phyloP scores from a whole-genome alignment of 169 alveolate genomes.

The Cryptosporidium ubiquitum region DNA sequence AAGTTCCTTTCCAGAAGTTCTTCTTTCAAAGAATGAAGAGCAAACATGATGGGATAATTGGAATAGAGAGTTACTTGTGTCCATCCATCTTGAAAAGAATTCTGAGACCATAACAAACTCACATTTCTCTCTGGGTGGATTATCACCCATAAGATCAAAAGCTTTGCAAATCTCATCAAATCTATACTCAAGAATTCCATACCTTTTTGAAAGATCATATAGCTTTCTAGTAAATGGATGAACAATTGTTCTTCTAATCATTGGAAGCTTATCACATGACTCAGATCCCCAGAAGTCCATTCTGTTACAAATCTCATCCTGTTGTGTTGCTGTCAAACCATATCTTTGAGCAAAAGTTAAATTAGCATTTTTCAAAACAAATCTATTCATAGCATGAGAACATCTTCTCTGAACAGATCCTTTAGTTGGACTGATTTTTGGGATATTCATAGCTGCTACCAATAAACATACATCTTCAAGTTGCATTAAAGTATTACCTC shows the following conservation, averaged over 20 bases:
- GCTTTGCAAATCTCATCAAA: constrained; percentile 72
- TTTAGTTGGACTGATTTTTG: constrained; percentile 33
- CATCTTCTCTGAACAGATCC: constrained; percentile 53
- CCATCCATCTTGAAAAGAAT: constrained; percentile 68
- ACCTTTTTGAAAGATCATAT: constrained; percentile 35
- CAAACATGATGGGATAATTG: constrained; percentile 60
- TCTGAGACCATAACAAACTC: constrained; percentile 48
- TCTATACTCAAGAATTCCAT: constrained; percentile 66
- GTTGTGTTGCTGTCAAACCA: constrained; percentile 55
- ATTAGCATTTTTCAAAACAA: constrained; percentile 50
- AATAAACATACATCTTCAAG: constrained; percentile 51
- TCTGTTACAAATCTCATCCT: constrained; percentile 48
- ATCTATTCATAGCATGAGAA: constrained; percentile 65
- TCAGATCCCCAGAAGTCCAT: constrained; percentile 69
- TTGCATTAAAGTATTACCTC: constrained; percentile 44
- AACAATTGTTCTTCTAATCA: constrained; percentile 31
- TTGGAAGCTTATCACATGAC: constrained; percentile 44
- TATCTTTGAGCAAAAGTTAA: constrained; percentile 71
- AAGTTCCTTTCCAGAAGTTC: constrained; percentile 65
- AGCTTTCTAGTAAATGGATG: constrained; percentile 43
- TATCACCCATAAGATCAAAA: constrained; percentile 59
- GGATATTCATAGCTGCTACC: constrained; percentile 57
- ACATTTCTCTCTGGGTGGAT: constrained; percentile 73
- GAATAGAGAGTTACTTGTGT: constrained; percentile 59
- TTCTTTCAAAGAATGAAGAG: constrained; percentile 54